A percentile compares a stretch with the other conserved stretches of the same genome.
These are phyloP conservation scores for Canariomyces notabilis DNA, from an alignment of 2,329 filamentous ascomycete genomes.

Conservation along the genomic window DNA sequence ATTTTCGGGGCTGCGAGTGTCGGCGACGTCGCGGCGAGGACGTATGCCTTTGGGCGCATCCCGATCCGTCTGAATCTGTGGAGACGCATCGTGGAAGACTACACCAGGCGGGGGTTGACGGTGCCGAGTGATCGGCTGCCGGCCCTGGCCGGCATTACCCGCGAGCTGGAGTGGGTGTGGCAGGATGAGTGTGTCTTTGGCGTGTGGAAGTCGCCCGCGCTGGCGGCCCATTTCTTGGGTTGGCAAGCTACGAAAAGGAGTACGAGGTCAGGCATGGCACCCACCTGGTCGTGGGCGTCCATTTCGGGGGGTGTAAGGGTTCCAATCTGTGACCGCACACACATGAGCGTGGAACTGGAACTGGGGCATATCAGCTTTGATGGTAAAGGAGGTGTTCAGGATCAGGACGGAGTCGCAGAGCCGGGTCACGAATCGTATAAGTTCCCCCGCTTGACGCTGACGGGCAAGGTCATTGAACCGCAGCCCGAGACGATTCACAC, in stretches of 20 bases:
- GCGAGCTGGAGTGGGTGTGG: not conserved
- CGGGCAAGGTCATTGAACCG: not conserved
- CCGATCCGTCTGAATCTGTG: no score
- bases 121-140: not conserved
- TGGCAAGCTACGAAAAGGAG: not conserved
- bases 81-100: not conserved
- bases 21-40: not conserved
- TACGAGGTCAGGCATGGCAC: not conserved
- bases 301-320: no score
- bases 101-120: not conserved
- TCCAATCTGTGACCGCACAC: no score
- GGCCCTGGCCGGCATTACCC: not conserved
- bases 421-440: no score
- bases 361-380: not conserved
- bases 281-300: conserved; percentile 4
- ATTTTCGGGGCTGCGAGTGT: not conserved
- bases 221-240: not conserved
- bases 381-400: not conserved
- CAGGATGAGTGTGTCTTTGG: not conserved
- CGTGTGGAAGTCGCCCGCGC: not conserved
- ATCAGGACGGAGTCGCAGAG: no score
- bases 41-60: not conserved
- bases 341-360: no score
- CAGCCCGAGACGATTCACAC: not conserved
- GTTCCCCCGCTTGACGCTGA: not conserved